Base-by-base conservation (phyloP, 1,139 yeast genomes). In the Suhomyces bribrorum region DNA sequence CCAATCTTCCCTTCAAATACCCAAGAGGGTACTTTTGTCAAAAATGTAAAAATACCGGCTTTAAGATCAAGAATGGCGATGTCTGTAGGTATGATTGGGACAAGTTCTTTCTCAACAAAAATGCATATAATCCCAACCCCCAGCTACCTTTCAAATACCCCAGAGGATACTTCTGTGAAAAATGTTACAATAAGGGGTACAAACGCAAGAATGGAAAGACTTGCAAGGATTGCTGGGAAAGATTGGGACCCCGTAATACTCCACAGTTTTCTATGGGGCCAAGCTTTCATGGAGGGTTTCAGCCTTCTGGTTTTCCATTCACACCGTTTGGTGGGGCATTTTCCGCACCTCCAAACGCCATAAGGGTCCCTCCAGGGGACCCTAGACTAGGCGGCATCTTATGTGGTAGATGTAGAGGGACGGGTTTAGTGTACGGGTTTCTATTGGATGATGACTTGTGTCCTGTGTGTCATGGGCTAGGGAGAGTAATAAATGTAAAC, bases 371-470 rank as follows among this genome's bases (percentile, higher is more conserved):
- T 8, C 95, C 96, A 0, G 96, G 96, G 1, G 95, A 88, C 49
- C 95, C 95, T 0, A 59, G 90, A 16, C 64, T 87, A 9, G 96
- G 96, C 0, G 96, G 96, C 1, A 59, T 71, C 1, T 52, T 83
- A 5, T 89, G 97, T 62, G 90, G 90, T 0, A 62, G 80, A 37
- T 89, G 96, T 53, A 59, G 88, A 35, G 96, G 96, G 1, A 46
- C 75, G 0, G 96, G 96, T 0, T 49, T 73, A 42, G 67, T 76
- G 1, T 60, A 68, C 25, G 37, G 36, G 14, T 69, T 73, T 49
- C 65, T 82, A 27, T 53, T 82, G 12, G 86, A 81, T 55, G 71
- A 73, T 31, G 83, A 78, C 31, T 56, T 71, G 15, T 83, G 89
- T 52, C 64, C 70, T 2, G 68, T 76, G 1, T 86, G 96, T 53